phyloP scores from a whole-genome alignment of 73 alveolate species.

The Tetrahymena elliotti region DNA sequence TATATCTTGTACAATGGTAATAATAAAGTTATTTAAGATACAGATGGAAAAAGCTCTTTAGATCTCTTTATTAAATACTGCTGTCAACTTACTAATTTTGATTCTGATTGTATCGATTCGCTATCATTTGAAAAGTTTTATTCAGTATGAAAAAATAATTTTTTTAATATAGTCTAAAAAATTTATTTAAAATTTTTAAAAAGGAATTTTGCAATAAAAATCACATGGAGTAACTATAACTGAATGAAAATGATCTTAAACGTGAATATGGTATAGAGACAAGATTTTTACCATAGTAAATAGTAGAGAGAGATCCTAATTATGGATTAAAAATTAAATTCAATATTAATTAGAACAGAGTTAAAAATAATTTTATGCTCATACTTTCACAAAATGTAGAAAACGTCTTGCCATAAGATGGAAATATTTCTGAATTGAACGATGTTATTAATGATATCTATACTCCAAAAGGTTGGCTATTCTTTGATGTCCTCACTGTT shows the following conservation, averaged over 20 bases:
- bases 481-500: background rate
- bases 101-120: conserved; percentile 21
- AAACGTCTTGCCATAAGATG: background rate
- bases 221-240: background rate
- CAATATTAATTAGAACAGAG: background rate
- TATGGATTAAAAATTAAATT: background rate
- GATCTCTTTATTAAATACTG: conserved; percentile 18
- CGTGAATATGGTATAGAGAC: background rate
- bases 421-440: background rate
- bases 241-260: background rate
- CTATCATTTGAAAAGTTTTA: conserved; percentile 7
- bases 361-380: background rate
- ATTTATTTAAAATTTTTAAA: background rate
- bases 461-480: background rate
- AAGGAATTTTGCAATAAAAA: background rate
- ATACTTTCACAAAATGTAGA: background rate
- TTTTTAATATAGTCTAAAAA: background rate
- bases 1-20: conserved; percentile 12
- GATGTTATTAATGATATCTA: background rate
- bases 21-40: conserved; percentile 8
- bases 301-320: background rate
- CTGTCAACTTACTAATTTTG: conserved; percentile 22
- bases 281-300: background rate
- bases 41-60: background rate
- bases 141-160: conserved; percentile 2